Base-by-base conservation (phyloP, 1,139 yeast species). In the Pichia sp. region DNA sequence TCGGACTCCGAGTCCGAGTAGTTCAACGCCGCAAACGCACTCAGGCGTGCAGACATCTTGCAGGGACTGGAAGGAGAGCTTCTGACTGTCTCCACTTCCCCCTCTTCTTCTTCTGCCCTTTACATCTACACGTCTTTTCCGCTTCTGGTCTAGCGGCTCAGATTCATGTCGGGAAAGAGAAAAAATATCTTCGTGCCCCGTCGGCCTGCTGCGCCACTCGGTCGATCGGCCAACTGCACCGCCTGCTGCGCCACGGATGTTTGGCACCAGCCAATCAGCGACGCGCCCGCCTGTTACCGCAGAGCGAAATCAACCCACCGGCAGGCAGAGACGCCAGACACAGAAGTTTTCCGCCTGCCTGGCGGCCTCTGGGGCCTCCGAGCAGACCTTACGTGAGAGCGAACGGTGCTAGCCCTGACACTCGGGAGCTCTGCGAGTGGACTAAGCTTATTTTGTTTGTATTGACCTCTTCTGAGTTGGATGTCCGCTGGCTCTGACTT, bases 11-110 rank as follows among this genome's bases (percentile, higher is more conserved):
- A 49, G 29, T 44, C 53, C 1, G 53, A 50, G 19, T 69, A 66
- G 46, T 61, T 65, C 50, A 78, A 63, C 1, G 82, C 82, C n/a
- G 83, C 82, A 67, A 75, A 79, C 5, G 84, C 84, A 70, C 83
- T 79, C 77, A 79, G 40, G 3, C 58, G 47, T 7, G 54, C 23
- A 13, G 49, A 45, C 52, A 53, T 49, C 6, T 38, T 8, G 8
- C 11, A 2, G 29, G 4, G 10, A 16, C 11, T 34, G 23, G 23
- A 31, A 41, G 8, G 11, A 41, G 16, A 31, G 43, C 26, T 40
- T 8, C 26, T 40, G 43, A 10, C 26, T 41, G 10, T 41, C 44
- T 8, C n/a, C n/a, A n/a, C n/a, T n/a, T n/a, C n/a, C n/a, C n/a
- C n/a, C 7, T 45, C 34, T 13, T 31, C 15, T 45, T 10, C 15